Percentiles rank a stretch among this genome's conserved stretches.
Conservation (phyloP, 768 basidiomycete genomes). For the Trametes cingulata region DNA sequence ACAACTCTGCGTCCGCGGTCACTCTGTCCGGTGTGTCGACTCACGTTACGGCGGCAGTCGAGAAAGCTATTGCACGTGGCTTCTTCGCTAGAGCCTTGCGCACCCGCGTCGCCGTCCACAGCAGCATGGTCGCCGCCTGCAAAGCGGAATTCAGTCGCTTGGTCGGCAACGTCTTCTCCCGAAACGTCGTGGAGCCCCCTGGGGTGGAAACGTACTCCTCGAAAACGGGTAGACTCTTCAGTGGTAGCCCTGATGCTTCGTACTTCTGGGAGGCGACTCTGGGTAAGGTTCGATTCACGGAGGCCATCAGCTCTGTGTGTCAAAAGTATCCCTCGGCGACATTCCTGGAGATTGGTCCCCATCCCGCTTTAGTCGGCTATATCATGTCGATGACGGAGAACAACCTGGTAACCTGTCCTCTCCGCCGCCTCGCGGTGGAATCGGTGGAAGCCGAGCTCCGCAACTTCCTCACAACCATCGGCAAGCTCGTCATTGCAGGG, state of each 20-base stretch:
- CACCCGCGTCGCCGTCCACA: conserved; percentile 42
- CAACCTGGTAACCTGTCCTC: conserved; percentile 28
- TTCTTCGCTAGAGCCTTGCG: conserved; percentile 40
- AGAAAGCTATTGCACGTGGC: conserved; percentile 29
- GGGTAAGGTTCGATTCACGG: conserved; percentile 39
- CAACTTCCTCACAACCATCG: conserved; percentile 32
- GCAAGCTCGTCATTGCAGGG: conserved; percentile 33
- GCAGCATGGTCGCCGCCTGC: conserved; percentile 40
- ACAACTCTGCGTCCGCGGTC: conserved; percentile 41
- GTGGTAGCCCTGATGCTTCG: conserved; percentile 32
- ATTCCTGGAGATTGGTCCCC: conserved; percentile 42
- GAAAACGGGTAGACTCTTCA: conserved; percentile 30
- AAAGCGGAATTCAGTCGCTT: conserved; percentile 28
- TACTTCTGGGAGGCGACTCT: conserved; percentile 46
- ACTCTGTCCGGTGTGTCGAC: conserved; percentile 36
- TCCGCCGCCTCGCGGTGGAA: too few relatives aligned
- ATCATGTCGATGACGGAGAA: conserved; percentile 27
- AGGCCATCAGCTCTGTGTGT: conserved; percentile 32
- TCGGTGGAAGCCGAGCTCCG: too few relatives aligned
- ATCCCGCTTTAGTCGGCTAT: conserved; percentile 41
- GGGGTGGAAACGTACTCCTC: conserved; percentile 40
- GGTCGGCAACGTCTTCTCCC: conserved; percentile 37
- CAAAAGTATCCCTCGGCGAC: conserved; percentile 25
- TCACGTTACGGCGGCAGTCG: conserved; percentile 33
- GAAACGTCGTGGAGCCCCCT: conserved; percentile 35